Evolutionary conservation across 1,284 basidiomycete species (phyloP).

Genomic region (Neonothopanus nambi): DNA sequence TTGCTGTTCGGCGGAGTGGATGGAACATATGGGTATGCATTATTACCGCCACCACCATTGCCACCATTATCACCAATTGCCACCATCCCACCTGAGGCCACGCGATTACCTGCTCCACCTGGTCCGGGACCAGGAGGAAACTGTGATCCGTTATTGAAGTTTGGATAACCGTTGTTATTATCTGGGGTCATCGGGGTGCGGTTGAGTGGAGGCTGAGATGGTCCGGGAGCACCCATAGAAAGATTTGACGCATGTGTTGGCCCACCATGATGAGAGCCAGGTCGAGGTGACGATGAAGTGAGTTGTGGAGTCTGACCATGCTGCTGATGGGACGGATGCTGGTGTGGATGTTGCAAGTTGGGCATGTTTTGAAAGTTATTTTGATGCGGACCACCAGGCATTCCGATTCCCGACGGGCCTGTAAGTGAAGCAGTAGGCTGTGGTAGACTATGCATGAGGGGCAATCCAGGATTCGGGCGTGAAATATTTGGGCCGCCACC

Average conservation of each 20-base stretch:
- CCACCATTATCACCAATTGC: not conserved
- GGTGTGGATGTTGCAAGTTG: not conserved
- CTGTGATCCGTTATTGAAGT: conserved; percentile 40
- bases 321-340: not conserved
- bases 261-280: conserved; percentile 33
- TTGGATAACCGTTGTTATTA: conserved; percentile 41
- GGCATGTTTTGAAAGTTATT: conserved; percentile 41
- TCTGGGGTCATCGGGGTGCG: conserved; percentile 44
- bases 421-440: conserved; percentile 42
- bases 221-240: conserved; percentile 42
- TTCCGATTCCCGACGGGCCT: conserved; percentile 34
- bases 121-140: conserved; percentile 33
- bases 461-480: conserved; percentile 16
- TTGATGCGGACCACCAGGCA: conserved; percentile 35
- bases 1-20: conserved; percentile 45
- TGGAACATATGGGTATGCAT: conserved; percentile 34
- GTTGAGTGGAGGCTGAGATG: conserved; percentile 43
- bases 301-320: not conserved
- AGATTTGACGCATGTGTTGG: conserved; percentile 42
- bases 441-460: conserved; percentile 51
- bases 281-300: conserved; percentile 45
- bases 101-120: conserved; percentile 20
- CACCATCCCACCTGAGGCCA: conserved; percentile 25
- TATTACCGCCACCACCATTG: not conserved
- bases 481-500: conserved; percentile 11